These are phyloP conservation scores for Pythium insidiosum DNA, from an alignment of 352 stramenopile species.

Conservation along the genomic window DNA sequence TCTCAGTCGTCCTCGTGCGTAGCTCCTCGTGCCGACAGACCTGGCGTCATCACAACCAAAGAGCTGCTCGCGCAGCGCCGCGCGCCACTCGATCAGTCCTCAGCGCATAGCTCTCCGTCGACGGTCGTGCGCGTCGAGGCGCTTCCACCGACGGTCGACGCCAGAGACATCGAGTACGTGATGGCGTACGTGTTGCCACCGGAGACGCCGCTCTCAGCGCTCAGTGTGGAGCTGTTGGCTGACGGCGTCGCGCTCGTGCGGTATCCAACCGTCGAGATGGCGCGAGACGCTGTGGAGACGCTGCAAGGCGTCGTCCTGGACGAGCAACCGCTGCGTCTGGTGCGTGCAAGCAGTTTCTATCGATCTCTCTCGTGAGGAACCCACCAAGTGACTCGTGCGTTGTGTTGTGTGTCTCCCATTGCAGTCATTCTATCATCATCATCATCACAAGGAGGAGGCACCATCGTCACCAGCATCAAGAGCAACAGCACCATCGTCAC, in stretches of 20 bases:
- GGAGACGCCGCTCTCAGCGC: conserved; percentile 16
- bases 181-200: conserved; percentile 46
- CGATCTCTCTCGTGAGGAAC: too few species aligned
- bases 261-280: conserved; percentile 21
- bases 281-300: conserved; percentile 27
- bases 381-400: too few species aligned
- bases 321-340: conserved; percentile 35
- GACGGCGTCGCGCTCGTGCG: conserved; percentile 6
- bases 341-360: too few species aligned
- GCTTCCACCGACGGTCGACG: conserved; percentile 29
- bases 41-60: conserved; percentile 47
- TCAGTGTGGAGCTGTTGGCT: conserved; percentile 3
- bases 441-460: too few species aligned
- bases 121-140: conserved; percentile 29
- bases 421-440: too few species aligned
- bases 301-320: conserved; percentile 48
- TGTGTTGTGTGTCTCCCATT: too few species aligned
- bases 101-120: too few species aligned
- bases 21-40: too few species aligned
- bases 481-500: too few species aligned
- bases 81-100: too few species aligned
- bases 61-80: conserved; percentile 40
- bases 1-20: too few species aligned
- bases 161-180: conserved; percentile 44
- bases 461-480: too few species aligned